phyloP scores from a whole-genome alignment of 2,329 filamentous ascomycete species.

The Penicillium aurantiogriseum region DNA sequence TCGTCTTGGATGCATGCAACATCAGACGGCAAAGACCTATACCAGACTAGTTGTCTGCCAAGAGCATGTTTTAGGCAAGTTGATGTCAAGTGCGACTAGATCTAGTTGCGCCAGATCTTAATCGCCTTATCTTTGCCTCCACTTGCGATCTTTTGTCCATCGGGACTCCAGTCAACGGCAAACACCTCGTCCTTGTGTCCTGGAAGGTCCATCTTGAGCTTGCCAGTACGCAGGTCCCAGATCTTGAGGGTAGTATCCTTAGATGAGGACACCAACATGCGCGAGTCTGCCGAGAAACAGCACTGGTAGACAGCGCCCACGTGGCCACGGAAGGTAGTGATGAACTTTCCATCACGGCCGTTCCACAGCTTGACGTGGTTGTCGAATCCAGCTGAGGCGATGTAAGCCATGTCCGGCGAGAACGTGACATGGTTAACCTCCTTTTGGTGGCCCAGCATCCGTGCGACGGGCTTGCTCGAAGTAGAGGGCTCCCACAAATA shows the following conservation, averaged over 20 bases:
- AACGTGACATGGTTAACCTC: slow-evolving; percentile 95
- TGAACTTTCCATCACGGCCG: slow-evolving; percentile 71
- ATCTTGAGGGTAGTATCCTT: slow-evolving; percentile 94
- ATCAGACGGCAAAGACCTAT: neutral
- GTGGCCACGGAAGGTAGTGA: slow-evolving; percentile 84
- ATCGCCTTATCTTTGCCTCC: slow-evolving; percentile 87
- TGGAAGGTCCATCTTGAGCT: slow-evolving; percentile 77
- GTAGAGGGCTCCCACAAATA: slow-evolving; percentile 85
- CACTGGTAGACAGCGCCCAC: slow-evolving; percentile 90
- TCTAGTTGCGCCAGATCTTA: slow-evolving; percentile 62
- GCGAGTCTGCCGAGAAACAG: slow-evolving; percentile 86
- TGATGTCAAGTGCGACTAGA: slow-evolving; percentile 3
- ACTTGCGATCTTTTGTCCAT: slow-evolving; percentile 83
- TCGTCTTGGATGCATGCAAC: neutral
- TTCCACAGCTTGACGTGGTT: slow-evolving; percentile 95
- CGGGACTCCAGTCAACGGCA: slow-evolving; percentile 90
- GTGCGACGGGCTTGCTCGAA: slow-evolving; percentile 79
- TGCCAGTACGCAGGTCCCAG: slow-evolving; percentile 85
- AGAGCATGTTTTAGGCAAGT: neutral
- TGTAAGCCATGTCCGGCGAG: slow-evolving; percentile 81
- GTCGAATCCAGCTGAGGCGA: slow-evolving; percentile 88
- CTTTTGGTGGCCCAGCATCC: slow-evolving; percentile 92
- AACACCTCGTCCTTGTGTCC: slow-evolving; percentile 93
- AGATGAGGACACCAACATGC: slow-evolving; percentile 80
- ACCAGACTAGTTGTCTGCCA: neutral